Percentiles rank a stretch among this genome's conserved stretches.
These are phyloP conservation scores for Exserohilum turcica DNA, from an alignment of 2,329 filamentous ascomycete genomes.

Conservation along the genomic window DNA sequence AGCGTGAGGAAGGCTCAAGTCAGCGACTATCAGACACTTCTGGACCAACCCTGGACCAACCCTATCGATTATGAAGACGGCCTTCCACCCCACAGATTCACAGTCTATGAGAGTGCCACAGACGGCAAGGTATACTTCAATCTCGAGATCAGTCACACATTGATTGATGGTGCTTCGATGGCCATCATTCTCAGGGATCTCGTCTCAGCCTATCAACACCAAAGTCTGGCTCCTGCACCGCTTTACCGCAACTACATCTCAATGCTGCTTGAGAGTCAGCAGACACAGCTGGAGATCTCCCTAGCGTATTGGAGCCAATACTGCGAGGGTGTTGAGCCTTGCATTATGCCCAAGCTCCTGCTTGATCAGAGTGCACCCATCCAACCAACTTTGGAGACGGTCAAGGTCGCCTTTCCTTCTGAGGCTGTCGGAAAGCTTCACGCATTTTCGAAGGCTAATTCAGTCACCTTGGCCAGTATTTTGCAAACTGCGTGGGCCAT, in stretches of 20 bases:
- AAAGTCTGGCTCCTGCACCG: constrained; percentile 6
- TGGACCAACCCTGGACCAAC: neutral
- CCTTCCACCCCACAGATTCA: constrained; percentile 51
- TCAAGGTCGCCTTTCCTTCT: neutral
- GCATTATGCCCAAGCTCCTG: constrained; percentile 36
- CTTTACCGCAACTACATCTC: constrained; percentile 23
- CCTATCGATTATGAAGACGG: constrained; percentile 6
- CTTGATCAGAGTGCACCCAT: neutral
- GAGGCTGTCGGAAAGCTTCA: neutral
- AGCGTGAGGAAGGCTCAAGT: neutral
- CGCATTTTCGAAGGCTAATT: neutral
- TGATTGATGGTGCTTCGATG: constrained; percentile 56
- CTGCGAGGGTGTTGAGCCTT: constrained; percentile 48
- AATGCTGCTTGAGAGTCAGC: constrained; percentile 36
- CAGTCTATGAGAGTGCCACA: constrained; percentile 44
- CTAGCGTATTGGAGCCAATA: constrained; percentile 50
- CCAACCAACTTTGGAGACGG: neutral
- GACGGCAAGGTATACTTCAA: constrained; percentile 46
- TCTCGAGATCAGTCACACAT: constrained; percentile 55
- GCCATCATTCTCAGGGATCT: constrained; percentile 52
- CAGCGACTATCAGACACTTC: neutral
- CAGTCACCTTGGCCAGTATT: constrained; percentile 16
- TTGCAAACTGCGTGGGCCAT: constrained; percentile 33
- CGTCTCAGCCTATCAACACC: constrained; percentile 47
- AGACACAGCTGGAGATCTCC: constrained; percentile 29